Base-by-base conservation (phyloP, 768 basidiomycete species). In the Amanita subjunquillea region DNA sequence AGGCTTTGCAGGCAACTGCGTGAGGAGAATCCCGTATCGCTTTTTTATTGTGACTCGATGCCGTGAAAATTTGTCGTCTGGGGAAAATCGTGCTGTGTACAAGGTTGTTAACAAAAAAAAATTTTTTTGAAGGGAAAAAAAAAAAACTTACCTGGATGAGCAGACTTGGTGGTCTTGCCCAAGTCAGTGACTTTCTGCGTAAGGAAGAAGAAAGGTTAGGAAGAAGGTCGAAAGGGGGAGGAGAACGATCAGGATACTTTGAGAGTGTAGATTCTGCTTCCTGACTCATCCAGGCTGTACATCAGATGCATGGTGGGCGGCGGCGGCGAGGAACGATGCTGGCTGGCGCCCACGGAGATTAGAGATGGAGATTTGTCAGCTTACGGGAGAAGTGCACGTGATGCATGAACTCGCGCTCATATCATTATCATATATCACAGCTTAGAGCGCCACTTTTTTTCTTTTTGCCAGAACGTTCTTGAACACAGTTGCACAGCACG, bases 1-100 rank as follows among this genome's bases (percentile, higher is more conserved):
- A 5, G 94, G 93, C 69, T 91, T 92, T 50, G 78, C 71, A 25
- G 95, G 93, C 17, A 89, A 76, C 64, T 97, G 93, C 15, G 95
- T 94, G 57, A 85, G 80, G 57, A 99, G 81, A 52, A 96, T 80
- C 54, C 83, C 82, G 63, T 85, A 87, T 63, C 95, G 83, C 72
- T 91, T 91, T 76, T 98, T 98, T 64, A 97, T 85, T 4, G 92
- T 96, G 55, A 98, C 93, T 55, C 96, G 87, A 64, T 99, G 95
- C 56, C 93, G 80, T 56, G 93, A 95, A 72, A 95, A 98, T 73
- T 98, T 98, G 80, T 98, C 95, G 67, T 99, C 96, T 9, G 95
- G 95, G 12, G 95, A 97, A 71, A 98, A 98, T 38, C 96, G 92
- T 13, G 95, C 95, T 96, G 53, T n/a, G 32, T 36, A 29, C 29